Base-by-base conservation (phyloP, 306 rosid genomes). In the Astragalus glycyphyllos region DNA sequence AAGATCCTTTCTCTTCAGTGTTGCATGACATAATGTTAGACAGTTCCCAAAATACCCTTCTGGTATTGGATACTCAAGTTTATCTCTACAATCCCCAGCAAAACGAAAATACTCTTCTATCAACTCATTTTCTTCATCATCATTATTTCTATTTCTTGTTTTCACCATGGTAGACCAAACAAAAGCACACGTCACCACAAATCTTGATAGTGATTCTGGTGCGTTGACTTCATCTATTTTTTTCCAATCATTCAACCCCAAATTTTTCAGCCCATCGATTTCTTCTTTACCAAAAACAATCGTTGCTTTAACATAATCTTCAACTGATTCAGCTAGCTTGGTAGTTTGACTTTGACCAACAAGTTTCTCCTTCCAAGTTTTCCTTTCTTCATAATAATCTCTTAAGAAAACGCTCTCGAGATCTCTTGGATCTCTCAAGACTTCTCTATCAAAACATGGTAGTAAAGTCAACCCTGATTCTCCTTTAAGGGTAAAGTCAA, bases 11-110 rank as follows among this genome's bases (percentile, higher is more conserved):
- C 82, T 82, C 45, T 73, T 68, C 0, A 78, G 45, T 3, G 32
- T 8, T 15, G 82, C 78, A 11, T 65, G 34, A 26, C 77, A 69
- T 6, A 13, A 5, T 3, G 77, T 65, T 58, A 82, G 3, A 71
- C 86, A 82, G 35, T 82, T 82, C 4, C 82, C 86, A 15, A 82
- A 82, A 59, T 82, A 82, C 1, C 73, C 76, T 6, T 15, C 44
- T 9, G 73, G 78, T 8, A 82, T 15, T 4, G 60, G 42, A 48
- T 51, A 45, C 31, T 55, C 80, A 14, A 82, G 72, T 0, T 71
- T 71, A 7, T 58, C 75, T 75, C 83, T 78, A 12, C 83, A 82
- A 49, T 82, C 86, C n/a, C 77, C 83, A 8, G 80, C 50, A 8
- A 78, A 78, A 38, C 72, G 70, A 47, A 78, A 78, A 10, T 64